Percentiles rank a stretch among this genome's conserved stretches.
These are phyloP conservation scores for Mrakia frigida DNA, from an alignment of 768 basidiomycete species.

Conservation along the genomic window DNA sequence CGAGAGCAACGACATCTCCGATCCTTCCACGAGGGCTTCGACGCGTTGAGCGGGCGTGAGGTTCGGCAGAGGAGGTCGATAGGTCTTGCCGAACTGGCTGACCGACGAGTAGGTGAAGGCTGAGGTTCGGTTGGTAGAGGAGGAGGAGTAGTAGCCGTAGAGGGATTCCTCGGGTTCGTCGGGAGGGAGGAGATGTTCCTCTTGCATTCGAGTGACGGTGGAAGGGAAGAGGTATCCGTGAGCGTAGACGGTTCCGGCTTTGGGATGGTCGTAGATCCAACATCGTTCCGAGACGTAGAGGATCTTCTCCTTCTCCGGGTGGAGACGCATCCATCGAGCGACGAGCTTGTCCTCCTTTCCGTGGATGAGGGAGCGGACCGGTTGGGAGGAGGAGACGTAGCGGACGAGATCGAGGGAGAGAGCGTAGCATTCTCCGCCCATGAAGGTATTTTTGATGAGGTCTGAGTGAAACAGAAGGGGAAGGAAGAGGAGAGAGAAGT, in stretches of 20 bases:
- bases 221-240: slow-evolving; percentile 95
- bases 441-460: slow-evolving; percentile 84
- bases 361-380: slow-evolving; percentile 59
- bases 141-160: neutral
- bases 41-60: slow-evolving; percentile 66
- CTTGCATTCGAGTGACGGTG: slow-evolving; percentile 65
- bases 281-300: slow-evolving; percentile 89
- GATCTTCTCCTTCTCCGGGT: slow-evolving; percentile 64
- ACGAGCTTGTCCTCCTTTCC: slow-evolving; percentile 88
- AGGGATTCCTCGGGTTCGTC: neutral
- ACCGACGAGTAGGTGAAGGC: slow-evolving; percentile 71
- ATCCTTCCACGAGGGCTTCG: slow-evolving; percentile 90
- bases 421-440: slow-evolving; percentile 92
- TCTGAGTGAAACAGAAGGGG: slow-evolving; percentile 31
- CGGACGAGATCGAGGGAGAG: slow-evolving; percentile 81
- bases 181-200: slow-evolving; percentile 35
- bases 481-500: neutral
- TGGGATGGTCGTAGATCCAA: slow-evolving; percentile 98
- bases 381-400: slow-evolving; percentile 73
- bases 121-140: neutral
- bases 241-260: slow-evolving; percentile 88
- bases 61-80: slow-evolving; percentile 62
- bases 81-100: slow-evolving; percentile 72
- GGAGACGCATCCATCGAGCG: slow-evolving; percentile 82
- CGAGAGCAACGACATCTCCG: slow-evolving; percentile 59